Conservation (phyloP, 257 asterid genomes). For the Nemophila menziesii region DNA sequence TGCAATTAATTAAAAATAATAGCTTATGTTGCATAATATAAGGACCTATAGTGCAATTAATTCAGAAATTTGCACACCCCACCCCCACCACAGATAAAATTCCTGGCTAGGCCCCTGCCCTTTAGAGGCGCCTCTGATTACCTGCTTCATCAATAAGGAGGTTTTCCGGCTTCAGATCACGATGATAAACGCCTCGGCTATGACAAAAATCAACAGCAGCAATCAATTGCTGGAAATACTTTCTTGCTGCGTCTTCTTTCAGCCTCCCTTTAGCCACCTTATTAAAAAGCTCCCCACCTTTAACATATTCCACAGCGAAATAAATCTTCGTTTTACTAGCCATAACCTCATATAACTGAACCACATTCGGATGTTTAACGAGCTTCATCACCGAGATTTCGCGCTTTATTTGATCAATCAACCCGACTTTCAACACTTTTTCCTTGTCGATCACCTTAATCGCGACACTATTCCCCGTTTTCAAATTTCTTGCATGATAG, state of each 20-base stretch:
- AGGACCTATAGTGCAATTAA: no score
- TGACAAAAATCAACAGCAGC: constrained; percentile 91
- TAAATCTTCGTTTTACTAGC: constrained; percentile 75
- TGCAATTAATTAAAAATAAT: no score
- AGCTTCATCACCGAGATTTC: constrained; percentile 81
- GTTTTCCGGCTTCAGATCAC: constrained; percentile 87
- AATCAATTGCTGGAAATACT: constrained; percentile 63
- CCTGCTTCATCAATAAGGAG: constrained; percentile 72
- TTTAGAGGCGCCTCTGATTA: no score
- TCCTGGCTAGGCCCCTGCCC: no score
- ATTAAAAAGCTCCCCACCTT: constrained; percentile 80
- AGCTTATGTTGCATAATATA: no score
- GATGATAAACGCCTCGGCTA: constrained; percentile 78
- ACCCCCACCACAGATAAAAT: no score
- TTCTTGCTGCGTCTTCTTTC: constrained; percentile 67
- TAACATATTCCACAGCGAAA: constrained; percentile 65
- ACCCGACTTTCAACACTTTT: constrained; percentile 44
- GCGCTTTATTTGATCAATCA: constrained; percentile 71
- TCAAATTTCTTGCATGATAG: constrained; percentile 48
- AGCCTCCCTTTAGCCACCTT: constrained; percentile 78
- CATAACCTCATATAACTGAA: constrained; percentile 73
- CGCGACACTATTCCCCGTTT: constrained; percentile 56
- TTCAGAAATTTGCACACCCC: no score
- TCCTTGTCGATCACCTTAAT: constrained; percentile 66
- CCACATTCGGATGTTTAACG: constrained; percentile 65